A percentile compares a stretch with the other conserved stretches of the same genome.
These are phyloP conservation scores for Ophiocordyceps camponoti-leonardi DNA, from an alignment of 2,329 filamentous ascomycete genomes.

Conservation along the genomic window DNA sequence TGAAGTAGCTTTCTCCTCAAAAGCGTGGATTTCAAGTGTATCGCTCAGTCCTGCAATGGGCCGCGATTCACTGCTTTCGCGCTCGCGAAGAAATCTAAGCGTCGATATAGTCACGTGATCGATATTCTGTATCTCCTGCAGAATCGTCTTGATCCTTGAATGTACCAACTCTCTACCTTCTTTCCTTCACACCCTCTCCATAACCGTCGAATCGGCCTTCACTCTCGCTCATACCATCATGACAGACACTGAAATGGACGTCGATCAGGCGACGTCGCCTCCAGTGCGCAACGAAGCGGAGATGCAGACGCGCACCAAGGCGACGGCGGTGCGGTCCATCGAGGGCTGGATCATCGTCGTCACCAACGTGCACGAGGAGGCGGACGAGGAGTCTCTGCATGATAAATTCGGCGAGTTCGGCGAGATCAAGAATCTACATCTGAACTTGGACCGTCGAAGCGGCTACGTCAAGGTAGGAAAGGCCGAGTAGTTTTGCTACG, in stretches of 20 bases:
- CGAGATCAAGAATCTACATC: constrained; percentile 72
- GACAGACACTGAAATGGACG: constrained; percentile 42
- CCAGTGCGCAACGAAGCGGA: constrained; percentile 36
- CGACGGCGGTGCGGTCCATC: constrained; percentile 69
- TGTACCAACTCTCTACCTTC: neutral
- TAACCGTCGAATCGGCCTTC: neutral
- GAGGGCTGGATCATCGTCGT: constrained; percentile 82
- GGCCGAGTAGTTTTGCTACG: neutral
- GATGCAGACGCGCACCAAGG: constrained; percentile 56
- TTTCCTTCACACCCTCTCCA: neutral
- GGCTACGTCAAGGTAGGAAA: constrained; percentile 64
- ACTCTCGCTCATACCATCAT: constrained; percentile 13
- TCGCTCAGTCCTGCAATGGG: too few relatives aligned
- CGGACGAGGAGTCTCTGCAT: constrained; percentile 65
- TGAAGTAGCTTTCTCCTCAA: too few relatives aligned
- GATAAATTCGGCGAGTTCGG: constrained; percentile 73
- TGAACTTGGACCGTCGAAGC: constrained; percentile 67
- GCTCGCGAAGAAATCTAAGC: neutral
- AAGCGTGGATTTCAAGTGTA: too few relatives aligned
- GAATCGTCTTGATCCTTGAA: too few relatives aligned
- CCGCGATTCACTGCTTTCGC: too few relatives aligned
- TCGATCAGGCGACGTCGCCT: constrained; percentile 25
- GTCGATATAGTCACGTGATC: neutral
- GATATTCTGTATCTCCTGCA: neutral
- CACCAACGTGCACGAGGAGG: constrained; percentile 77